phyloP scores from a whole-genome alignment of 169 alveolate genomes.

The Cryptosporidium viatorum region DNA sequence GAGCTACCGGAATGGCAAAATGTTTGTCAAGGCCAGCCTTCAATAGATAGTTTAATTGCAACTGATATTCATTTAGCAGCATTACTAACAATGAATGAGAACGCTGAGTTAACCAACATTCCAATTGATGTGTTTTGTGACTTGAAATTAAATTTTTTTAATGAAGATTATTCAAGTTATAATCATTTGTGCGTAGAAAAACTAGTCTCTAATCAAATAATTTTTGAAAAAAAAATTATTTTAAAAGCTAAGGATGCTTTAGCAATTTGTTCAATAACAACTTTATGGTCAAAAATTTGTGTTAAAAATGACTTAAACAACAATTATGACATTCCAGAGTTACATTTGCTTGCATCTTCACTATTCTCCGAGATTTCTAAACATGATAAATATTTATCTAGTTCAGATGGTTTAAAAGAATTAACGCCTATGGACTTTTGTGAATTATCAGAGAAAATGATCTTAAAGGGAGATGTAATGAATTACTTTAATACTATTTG shows the following conservation, averaged over 20 bases:
- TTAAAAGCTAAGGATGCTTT: slow-evolving; percentile 9
- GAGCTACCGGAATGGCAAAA: slow-evolving; percentile 70
- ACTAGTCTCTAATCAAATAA: background rate
- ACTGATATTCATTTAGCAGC: slow-evolving; percentile 51
- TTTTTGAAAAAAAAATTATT: background rate
- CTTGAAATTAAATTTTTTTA: background rate
- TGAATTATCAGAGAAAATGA: slow-evolving; percentile 22
- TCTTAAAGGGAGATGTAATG: slow-evolving; percentile 24
- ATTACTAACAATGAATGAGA: slow-evolving; percentile 2
- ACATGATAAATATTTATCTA: slow-evolving; percentile 14
- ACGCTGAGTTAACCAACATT: background rate
- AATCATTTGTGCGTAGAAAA: slow-evolving; percentile 26
- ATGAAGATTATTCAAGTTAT: slow-evolving; percentile 8
- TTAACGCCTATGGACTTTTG: slow-evolving; percentile 47
- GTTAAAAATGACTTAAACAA: background rate
- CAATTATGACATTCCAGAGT: background rate
- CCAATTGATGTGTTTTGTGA: slow-evolving; percentile 43
- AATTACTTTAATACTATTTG: slow-evolving; percentile 41
- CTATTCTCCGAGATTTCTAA: slow-evolving; percentile 6
- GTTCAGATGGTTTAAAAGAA: background rate
- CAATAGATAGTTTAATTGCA: slow-evolving; percentile 41
- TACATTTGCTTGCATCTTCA: slow-evolving; percentile 39
- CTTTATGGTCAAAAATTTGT: slow-evolving; percentile 57
- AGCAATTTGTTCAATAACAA: slow-evolving; percentile 47
- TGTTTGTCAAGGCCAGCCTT: slow-evolving; percentile 9